A percentile compares a stretch with the other conserved stretches of the same genome.
phyloP scores from a whole-genome alignment of 805 yeast genomes.

The Schizosaccharomyces octosporus region DNA sequence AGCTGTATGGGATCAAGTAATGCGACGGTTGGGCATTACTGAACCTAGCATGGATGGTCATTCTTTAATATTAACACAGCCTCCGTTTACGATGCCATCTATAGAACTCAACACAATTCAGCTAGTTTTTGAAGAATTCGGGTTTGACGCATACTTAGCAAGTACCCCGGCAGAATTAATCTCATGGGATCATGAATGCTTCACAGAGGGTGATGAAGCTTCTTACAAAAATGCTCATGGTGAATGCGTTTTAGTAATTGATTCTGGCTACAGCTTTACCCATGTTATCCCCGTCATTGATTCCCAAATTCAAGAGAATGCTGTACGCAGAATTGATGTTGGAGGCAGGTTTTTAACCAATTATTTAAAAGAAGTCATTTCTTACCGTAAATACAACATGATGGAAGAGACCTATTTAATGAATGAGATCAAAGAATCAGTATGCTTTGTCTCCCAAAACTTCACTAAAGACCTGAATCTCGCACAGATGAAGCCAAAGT shows the following conservation, averaged over 20 bases:
- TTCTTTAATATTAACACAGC: constrained; percentile 49
- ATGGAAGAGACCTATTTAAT: constrained; percentile 72
- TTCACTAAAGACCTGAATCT: constrained; percentile 24
- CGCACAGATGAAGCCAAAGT: constrained; percentile 12
- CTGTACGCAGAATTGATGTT: constrained; percentile 51
- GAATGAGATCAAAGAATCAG: constrained; percentile 59
- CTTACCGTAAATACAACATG: constrained; percentile 79
- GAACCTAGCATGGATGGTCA: constrained; percentile 7
- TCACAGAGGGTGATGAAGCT: not conserved
- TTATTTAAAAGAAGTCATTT: constrained; percentile 54
- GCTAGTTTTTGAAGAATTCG: constrained; percentile 82
- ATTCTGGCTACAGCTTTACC: constrained; percentile 69
- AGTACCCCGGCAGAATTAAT: constrained; percentile 20
- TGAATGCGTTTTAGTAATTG: constrained; percentile 61
- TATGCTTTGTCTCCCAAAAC: constrained; percentile 43
- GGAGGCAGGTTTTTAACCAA: constrained; percentile 78
- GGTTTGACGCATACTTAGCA: constrained; percentile 44
- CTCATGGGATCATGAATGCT: constrained; percentile 4
- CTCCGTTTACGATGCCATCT: constrained; percentile 60
- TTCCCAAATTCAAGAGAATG: constrained; percentile 54
- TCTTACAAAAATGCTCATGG: not conserved
- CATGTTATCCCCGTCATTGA: constrained; percentile 67
- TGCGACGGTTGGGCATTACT: not conserved
- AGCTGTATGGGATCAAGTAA: constrained; percentile 62
- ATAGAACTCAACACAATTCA: constrained; percentile 71